Percentiles rank a stretch among this genome's conserved stretches.
Evolutionary conservation across 192 early-diverging fungal genomes (phyloP).

Genomic region (Rhizophagus clarus): DNA sequence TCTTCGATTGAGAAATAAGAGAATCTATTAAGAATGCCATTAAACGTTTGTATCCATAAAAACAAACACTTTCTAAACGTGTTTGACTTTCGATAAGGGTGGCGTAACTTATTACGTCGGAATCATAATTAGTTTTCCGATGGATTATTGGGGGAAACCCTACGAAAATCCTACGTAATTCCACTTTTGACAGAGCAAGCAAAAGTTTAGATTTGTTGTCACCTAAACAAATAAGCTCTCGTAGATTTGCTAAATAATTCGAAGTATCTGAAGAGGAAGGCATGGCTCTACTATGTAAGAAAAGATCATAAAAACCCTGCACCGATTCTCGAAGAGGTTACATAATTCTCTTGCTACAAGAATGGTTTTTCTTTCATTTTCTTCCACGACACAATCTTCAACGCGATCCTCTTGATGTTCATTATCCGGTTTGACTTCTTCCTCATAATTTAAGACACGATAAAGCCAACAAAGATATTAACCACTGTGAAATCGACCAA

Average conservation of each 20-base stretch:
- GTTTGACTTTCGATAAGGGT: background rate
- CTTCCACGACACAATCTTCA: background rate
- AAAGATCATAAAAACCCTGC: background rate
- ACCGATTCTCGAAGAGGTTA: background rate
- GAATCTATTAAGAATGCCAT: background rate
- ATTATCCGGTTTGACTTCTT: background rate
- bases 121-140: background rate
- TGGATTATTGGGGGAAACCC: no score
- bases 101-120: background rate
- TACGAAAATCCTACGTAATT: no score
- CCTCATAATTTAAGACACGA: background rate
- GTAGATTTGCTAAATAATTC: background rate
- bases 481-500: constrained; percentile 6
- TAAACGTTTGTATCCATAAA: background rate
- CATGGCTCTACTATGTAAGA: background rate
- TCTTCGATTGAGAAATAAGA: background rate
- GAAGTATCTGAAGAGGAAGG: background rate
- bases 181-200: no score
- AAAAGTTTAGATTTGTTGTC: no score
- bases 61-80: background rate
- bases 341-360: background rate
- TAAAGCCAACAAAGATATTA: constrained; percentile 1
- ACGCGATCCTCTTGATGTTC: constrained; percentile 1
- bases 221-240: no score
- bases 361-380: background rate